A percentile compares a stretch with the other conserved stretches of the same genome.
phyloP scores from a whole-genome alignment of 352 stramenopile species.

The Pythium sukuiense region DNA sequence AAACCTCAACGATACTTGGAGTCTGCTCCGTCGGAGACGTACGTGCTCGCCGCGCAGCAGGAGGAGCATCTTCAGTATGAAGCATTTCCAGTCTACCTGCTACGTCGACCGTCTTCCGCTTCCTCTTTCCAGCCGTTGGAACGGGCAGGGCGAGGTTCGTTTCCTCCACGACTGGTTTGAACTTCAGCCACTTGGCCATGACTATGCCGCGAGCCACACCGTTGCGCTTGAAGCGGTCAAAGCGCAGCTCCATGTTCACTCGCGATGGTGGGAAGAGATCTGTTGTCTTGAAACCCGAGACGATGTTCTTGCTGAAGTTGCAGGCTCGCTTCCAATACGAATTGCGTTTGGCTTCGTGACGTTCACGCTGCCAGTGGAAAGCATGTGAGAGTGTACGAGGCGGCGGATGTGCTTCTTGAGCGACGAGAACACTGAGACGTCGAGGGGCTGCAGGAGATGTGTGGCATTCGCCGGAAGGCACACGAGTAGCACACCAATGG shows the following conservation, averaged over 20 bases:
- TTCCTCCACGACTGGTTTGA: not conserved
- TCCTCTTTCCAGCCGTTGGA: too few relatives aligned
- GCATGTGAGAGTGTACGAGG: not conserved
- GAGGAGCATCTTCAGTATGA: too few relatives aligned
- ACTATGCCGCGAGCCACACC: not conserved
- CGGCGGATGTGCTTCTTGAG: conserved; percentile 21
- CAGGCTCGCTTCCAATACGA: not conserved
- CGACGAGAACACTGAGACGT: conserved; percentile 26
- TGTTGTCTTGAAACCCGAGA: conserved; percentile 1
- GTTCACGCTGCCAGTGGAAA: not conserved
- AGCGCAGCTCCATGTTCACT: not conserved
- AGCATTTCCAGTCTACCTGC: too few relatives aligned
- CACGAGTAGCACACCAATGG: conserved; percentile 15
- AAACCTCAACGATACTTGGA: too few relatives aligned
- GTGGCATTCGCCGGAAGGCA: conserved; percentile 21
- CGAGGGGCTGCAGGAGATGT: conserved; percentile 24
- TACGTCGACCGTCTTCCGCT: too few relatives aligned
- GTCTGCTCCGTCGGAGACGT: too few relatives aligned
- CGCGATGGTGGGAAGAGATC: conserved; percentile 5
- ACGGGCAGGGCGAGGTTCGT: too few relatives aligned
- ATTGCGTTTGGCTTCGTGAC: conserved; percentile 13
- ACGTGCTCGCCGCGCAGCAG: too few relatives aligned
- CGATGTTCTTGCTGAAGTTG: conserved; percentile 9
- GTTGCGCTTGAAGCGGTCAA: not conserved
- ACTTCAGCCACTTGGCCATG: not conserved